Conservation (phyloP, 2,329 filamentous ascomycete species). For the Fusarium sambucinum region DNA sequence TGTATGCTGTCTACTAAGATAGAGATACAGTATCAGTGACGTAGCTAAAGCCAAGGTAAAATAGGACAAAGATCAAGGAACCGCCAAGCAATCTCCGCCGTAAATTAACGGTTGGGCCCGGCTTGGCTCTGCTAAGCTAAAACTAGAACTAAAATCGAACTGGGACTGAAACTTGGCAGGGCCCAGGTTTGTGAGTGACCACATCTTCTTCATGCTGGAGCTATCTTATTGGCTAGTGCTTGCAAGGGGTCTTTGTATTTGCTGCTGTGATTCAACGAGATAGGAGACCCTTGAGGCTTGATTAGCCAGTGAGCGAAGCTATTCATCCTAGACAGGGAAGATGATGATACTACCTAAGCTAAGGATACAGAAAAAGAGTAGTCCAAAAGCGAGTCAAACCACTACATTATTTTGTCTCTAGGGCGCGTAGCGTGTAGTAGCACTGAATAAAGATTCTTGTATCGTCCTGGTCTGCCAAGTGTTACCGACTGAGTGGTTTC, state of each 20-base stretch:
- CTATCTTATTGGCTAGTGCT: slow-evolving; percentile 15
- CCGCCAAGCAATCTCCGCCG: slow-evolving; percentile 35
- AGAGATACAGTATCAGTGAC: slow-evolving; percentile 22
- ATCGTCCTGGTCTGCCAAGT: neutral
- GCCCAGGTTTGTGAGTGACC: slow-evolving; percentile 21
- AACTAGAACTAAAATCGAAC: neutral
- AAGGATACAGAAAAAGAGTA: neutral
- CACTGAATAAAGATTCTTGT: neutral
- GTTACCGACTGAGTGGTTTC: slow-evolving; percentile 1
- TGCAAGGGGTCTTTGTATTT: slow-evolving; percentile 13
- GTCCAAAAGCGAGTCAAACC: neutral
- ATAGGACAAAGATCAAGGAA: slow-evolving; percentile 16
- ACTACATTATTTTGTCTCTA: neutral
- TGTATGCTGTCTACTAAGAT: slow-evolving; percentile 5
- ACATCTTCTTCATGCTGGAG: slow-evolving; percentile 22
- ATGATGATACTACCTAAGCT: neutral
- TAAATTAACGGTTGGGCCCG: slow-evolving; percentile 39
- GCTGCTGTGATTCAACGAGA: slow-evolving; percentile 4
- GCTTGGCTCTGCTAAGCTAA: slow-evolving; percentile 21
- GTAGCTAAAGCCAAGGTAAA: slow-evolving; percentile 16
- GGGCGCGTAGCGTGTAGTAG: neutral
- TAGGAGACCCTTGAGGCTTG: slow-evolving; percentile 3
- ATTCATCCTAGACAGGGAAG: slow-evolving; percentile 3
- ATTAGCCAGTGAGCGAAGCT: slow-evolving; percentile 7
- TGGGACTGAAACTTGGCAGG: slow-evolving; percentile 32